phyloP scores from a whole-genome alignment of 1,284 basidiomycete species.

The Cystobasidium pallidum region DNA sequence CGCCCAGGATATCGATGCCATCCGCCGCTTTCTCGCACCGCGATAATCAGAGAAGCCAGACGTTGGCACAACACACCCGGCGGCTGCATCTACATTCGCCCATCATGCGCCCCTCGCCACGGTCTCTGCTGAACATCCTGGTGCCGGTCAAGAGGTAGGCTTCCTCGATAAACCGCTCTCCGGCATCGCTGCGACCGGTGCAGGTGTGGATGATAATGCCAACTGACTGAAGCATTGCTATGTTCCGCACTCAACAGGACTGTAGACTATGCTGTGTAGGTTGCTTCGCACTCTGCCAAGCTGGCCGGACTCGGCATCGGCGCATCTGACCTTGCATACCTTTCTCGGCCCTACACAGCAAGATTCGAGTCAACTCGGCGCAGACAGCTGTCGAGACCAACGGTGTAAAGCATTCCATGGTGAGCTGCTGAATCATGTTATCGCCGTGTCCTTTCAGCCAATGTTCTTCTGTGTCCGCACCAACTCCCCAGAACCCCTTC shows the following conservation, averaged over 20 bases:
- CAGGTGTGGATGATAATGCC: background rate
- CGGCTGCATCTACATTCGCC: background rate
- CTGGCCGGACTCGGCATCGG: background rate
- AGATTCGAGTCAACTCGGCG: constrained; percentile 89
- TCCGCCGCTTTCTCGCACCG: no score
- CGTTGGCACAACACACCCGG: background rate
- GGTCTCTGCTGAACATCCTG: constrained; percentile 67
- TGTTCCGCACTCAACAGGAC: constrained; percentile 52
- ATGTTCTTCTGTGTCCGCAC: background rate
- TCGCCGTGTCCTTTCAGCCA: constrained; percentile 11
- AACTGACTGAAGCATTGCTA: background rate
- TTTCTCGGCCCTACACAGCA: constrained; percentile 65
- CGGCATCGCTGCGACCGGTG: background rate
- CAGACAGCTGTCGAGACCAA: constrained; percentile 91
- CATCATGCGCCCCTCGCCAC: constrained; percentile 57
- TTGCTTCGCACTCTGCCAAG: background rate
- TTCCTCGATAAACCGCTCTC: background rate
- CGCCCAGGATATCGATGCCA: background rate
- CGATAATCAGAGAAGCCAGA: background rate
- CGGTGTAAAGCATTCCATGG: constrained; percentile 95
- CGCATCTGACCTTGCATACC: constrained; percentile 5
- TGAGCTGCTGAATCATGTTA: constrained; percentile 54
- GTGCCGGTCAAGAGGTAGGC: constrained; percentile 78
- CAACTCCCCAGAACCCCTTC: constrained; percentile 75
- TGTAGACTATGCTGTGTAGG: constrained; percentile 57